Percentiles rank a stretch among this genome's conserved stretches.
These are phyloP conservation scores for Pseudopyrenochaeta lycopersici DNA, from an alignment of 2,329 filamentous ascomycete species.

Conservation along the genomic window DNA sequence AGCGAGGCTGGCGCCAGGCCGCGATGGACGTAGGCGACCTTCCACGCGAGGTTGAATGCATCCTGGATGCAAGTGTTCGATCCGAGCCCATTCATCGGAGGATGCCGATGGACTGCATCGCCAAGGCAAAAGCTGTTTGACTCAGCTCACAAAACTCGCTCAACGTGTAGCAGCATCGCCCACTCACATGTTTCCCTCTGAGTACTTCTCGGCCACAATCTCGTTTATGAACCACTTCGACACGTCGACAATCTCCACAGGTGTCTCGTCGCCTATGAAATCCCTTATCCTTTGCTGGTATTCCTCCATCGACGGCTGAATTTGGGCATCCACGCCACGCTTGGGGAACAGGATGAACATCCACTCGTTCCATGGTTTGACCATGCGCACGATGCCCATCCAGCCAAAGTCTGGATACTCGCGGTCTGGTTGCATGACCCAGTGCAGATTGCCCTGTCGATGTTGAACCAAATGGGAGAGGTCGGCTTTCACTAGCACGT, in stretches of 20 bases:
- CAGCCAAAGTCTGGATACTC: slow-evolving; percentile 53
- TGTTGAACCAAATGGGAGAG: slow-evolving; percentile 59
- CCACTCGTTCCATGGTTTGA: slow-evolving; percentile 71
- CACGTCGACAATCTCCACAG: slow-evolving; percentile 9
- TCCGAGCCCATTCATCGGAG: slow-evolving; percentile 28
- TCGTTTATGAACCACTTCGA: slow-evolving; percentile 22
- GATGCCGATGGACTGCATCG: slow-evolving; percentile 21
- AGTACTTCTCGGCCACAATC: slow-evolving; percentile 10
- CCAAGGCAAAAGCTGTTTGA: no score
- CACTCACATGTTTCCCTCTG: no score
- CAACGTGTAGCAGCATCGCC: no score
- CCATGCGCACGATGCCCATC: slow-evolving; percentile 60
- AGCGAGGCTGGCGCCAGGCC: slow-evolving; percentile 31
- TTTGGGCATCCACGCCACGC: slow-evolving; percentile 4
- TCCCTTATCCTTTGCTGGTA: slow-evolving; percentile 13
- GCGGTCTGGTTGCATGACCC: slow-evolving; percentile 61
- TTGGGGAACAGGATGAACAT: slow-evolving; percentile 22
- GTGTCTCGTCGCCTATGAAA: slow-evolving; percentile 14
- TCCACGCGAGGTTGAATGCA: slow-evolving; percentile 50
- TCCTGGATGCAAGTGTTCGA: slow-evolving; percentile 42
- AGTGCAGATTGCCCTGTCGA: slow-evolving; percentile 68
- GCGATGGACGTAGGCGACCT: slow-evolving; percentile 42
- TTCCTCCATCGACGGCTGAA: not conserved
- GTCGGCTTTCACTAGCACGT: slow-evolving; percentile 62
- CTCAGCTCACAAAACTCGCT: no score